These are phyloP conservation scores for Ilex paraguariensis DNA, from an alignment of 305 asterid species.

Conservation along the genomic window DNA sequence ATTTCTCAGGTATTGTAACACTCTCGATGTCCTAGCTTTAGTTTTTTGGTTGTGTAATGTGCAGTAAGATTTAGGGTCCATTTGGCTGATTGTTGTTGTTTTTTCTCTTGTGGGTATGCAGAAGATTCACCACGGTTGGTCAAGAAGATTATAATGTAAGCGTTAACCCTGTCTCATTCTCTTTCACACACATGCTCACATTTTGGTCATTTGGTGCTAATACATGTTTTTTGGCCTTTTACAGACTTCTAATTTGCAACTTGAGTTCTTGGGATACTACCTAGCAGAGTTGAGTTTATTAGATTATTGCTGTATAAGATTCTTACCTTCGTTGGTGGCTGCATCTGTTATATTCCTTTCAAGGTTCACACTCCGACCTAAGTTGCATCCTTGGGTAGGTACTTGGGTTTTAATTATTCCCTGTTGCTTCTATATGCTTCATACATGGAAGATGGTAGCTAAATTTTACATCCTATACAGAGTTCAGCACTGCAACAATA, in stretches of 20 bases:
- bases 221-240: conserved; percentile 9
- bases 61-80: neutral
- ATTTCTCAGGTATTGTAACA: conserved; percentile 46
- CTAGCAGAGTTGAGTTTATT: conserved; percentile 75
- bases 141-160: conserved; percentile 50
- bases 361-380: conserved; percentile 55
- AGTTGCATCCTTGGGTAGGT: conserved; percentile 66
- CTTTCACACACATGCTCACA: too few relatives aligned
- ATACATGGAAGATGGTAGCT: too few relatives aligned
- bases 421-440: too few relatives aligned
- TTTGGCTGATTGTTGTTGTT: conserved; percentile 22
- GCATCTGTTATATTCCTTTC: conserved; percentile 70
- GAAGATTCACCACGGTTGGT: conserved; percentile 49
- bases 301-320: conserved; percentile 58
- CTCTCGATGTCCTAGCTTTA: neutral
- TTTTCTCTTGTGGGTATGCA: conserved; percentile 19
- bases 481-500: conserved; percentile 32
- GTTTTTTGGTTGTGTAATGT: neutral
- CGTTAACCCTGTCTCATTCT: too few relatives aligned
- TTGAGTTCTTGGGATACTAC: conserved; percentile 71
- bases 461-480: conserved; percentile 19
- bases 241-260: conserved; percentile 39
- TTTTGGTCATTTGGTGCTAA: conserved; percentile 12
- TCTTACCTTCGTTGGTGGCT: conserved; percentile 76
- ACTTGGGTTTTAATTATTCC: neutral